Evolutionary conservation across 192 early-diverging fungal genomes (phyloP).

Genomic region (Linnemannia hyalina): DNA sequence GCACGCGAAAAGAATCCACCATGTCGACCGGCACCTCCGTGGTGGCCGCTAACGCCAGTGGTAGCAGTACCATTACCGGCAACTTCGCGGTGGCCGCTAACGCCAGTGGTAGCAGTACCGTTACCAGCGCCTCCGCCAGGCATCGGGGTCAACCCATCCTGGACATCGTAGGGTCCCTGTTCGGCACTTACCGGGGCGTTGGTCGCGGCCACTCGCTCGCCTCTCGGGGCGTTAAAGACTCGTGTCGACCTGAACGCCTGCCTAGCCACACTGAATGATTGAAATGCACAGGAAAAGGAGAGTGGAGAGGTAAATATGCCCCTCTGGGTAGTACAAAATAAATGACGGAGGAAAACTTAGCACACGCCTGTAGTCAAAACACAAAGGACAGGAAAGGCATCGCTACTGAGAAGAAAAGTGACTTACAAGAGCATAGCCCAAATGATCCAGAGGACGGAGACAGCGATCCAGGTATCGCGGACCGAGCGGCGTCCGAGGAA

Average conservation of each 20-base stretch:
- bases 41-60: neutral
- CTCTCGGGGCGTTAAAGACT: neutral
- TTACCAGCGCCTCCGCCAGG: neutral
- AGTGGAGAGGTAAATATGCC: no score
- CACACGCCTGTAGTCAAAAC: neutral
- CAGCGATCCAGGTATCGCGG: constrained; percentile 48
- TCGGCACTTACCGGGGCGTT: neutral
- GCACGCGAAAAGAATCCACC: neutral
- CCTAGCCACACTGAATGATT: neutral
- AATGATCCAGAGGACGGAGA: constrained; percentile 41
- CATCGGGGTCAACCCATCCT: neutral
- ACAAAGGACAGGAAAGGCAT: neutral
- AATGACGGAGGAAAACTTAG: neutral
- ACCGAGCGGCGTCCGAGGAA: constrained; percentile 30
- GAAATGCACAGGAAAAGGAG: neutral
- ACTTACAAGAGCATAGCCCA: constrained; percentile 50
- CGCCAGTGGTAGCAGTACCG: neutral
- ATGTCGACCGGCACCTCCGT: neutral
- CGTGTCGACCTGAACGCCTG: constrained; percentile 9
- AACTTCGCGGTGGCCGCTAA: neutral
- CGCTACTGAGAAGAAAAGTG: neutral
- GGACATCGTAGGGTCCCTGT: neutral
- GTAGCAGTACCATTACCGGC: neutral
- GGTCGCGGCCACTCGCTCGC: neutral
- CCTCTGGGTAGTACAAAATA: no score